Evolutionary conservation across 2,329 filamentous ascomycete species (phyloP), one percentile per base, ranked within the genome.

Genomic region (Exophiala sp.): DNA sequence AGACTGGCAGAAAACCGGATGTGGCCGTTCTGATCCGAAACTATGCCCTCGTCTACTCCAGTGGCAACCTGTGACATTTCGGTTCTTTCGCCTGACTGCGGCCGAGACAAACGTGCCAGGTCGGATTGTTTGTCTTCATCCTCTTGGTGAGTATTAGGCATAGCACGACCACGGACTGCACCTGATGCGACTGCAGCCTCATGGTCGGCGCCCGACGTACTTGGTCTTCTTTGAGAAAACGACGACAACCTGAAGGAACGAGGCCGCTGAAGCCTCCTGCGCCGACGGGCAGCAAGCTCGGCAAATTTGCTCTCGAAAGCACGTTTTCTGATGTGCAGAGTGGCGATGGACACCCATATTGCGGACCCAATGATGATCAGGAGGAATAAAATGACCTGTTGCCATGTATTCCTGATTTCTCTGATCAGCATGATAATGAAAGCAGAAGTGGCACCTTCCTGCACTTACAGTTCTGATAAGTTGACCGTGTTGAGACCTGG

Each of bases 361-460:
- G 71, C 66, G 11, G 70, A 73, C 13, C 73, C 73, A 6, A 73
- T 53, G 48, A 74, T 68, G 43, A 74, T 74, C 16, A 74, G 63
- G n/a, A 72, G 42, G 50, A 74, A 72, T 1, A 75, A 62, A 51
- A 73, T 60, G 37, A 70, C 53, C 53, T 75, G 73, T 57, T 75
- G 73, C 51, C 71, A 73, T 3, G 70, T 73, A 52, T 74, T 75
- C 10, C 46, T 46, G 35, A 2, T 13, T 7, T 8, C 14, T 29
- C 5, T 40, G 30, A 16, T 29, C 34, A 38, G 37, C 13, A 19
- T n/a, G n/a, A n/a, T n/a, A n/a, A n/a, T 3, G 34, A 1, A 11
- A 14, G 10, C 5, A 22, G 38, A 14, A n/a, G 21, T 38, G 19
- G 35, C 11, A 32, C n/a, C 7, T n/a, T 32, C 29, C 29, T 30